Conservation (phyloP, 345 rosid species). For the Bretschneidera sinensis region DNA sequence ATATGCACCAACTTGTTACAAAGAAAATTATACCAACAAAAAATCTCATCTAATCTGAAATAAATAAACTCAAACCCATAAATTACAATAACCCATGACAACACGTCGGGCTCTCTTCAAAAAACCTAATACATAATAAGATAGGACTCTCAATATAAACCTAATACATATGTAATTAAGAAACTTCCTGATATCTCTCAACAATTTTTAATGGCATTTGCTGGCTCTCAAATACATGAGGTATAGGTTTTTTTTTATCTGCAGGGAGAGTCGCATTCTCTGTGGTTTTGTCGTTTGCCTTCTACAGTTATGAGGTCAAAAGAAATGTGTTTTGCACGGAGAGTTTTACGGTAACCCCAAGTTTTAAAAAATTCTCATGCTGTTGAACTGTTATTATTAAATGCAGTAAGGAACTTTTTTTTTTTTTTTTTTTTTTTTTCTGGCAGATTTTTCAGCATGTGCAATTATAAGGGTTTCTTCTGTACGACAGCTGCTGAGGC, state of each 20-base stretch:
- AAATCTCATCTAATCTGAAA: no score
- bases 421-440: neutral
- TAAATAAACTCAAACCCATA: no score
- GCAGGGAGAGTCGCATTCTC: slow-evolving; percentile 88
- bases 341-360: slow-evolving; percentile 46
- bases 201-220: no score
- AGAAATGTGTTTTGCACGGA: slow-evolving; percentile 73
- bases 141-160: no score
- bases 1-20: no score
- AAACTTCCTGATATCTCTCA: no score
- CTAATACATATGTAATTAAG: no score
- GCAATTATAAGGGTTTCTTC: slow-evolving; percentile 63
- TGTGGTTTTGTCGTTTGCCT: slow-evolving; percentile 73
- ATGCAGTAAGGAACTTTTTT: neutral
- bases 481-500: slow-evolving; percentile 55
- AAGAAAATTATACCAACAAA: no score
- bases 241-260: slow-evolving; percentile 16
- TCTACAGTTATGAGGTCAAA: slow-evolving; percentile 49
- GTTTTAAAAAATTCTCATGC: neutral
- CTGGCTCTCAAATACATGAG: slow-evolving; percentile 12
- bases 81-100: no score
- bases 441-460: slow-evolving; percentile 53
- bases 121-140: no score
- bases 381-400: neutral
- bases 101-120: no score